Evolutionary conservation across 306 rosid genomes (phyloP).

Genomic region (Malus orientalis): DNA sequence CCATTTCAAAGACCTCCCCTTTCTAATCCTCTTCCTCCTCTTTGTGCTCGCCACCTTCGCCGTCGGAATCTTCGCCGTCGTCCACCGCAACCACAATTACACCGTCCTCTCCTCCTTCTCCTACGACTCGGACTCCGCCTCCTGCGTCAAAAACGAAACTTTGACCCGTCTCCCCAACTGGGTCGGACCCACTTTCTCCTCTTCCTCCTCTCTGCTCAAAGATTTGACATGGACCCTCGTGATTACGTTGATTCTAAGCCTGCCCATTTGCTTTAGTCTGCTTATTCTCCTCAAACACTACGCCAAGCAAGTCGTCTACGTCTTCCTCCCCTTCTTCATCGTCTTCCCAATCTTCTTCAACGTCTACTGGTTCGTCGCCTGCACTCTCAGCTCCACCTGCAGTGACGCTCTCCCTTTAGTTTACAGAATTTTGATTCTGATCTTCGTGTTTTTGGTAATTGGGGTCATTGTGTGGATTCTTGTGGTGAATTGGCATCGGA

Average conservation of each 20-base stretch:
- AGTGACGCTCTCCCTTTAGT: conserved; percentile 51
- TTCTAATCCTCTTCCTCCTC: conserved; percentile 61
- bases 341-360: conserved; percentile 60
- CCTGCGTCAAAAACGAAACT: conserved; percentile 34
- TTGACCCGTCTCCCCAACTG: conserved; percentile 4
- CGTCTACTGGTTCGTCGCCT: conserved; percentile 88
- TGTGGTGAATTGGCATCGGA: conserved; percentile 70
- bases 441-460: conserved; percentile 49
- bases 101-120: conserved; percentile 42
- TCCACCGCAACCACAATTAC: conserved; percentile 47
- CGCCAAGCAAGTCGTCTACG: conserved; percentile 76
- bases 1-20: conserved; percentile 59
- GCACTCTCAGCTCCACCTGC: conserved; percentile 55
- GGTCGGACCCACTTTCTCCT: conserved; percentile 10
- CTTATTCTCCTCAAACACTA: conserved; percentile 67
- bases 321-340: conserved; percentile 56
- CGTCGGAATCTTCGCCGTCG: conserved; percentile 62
- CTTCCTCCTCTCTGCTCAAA: conserved; percentile 27
- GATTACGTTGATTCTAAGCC: conserved; percentile 44
- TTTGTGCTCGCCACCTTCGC: conserved; percentile 55
- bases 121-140: conserved; percentile 41
- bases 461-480: conserved; percentile 74
- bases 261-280: conserved; percentile 54
- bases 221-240: conserved; percentile 72
- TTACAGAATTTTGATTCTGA: conserved; percentile 53